A percentile compares a stretch with the other conserved stretches of the same genome.
These are phyloP conservation scores for Agaricus blazei DNA, from an alignment of 768 basidiomycete genomes.

Conservation along the genomic window DNA sequence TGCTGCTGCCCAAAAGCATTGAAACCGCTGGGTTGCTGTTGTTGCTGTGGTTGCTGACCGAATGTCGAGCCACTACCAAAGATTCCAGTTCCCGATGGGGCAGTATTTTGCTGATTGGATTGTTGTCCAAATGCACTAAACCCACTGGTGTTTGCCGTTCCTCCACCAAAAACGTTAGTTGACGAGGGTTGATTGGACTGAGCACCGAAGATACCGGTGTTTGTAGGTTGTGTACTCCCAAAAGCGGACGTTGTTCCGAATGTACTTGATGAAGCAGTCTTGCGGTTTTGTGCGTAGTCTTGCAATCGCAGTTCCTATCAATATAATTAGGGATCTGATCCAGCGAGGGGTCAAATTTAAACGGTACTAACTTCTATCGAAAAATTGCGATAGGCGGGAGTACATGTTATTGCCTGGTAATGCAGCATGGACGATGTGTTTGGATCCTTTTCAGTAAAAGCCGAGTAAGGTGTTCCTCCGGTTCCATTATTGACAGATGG, in stretches of 20 bases:
- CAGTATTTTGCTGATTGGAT: background rate
- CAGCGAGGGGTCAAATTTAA: slow-evolving; percentile 2
- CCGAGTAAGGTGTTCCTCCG: slow-evolving; percentile 54
- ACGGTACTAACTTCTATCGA: slow-evolving; percentile 62
- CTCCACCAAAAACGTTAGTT: slow-evolving; percentile 32
- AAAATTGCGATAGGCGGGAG: slow-evolving; percentile 70
- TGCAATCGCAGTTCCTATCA: slow-evolving; percentile 67
- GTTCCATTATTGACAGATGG: slow-evolving; percentile 44
- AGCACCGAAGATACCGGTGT: slow-evolving; percentile 42
- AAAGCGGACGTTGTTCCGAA: slow-evolving; percentile 54
- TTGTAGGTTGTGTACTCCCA: slow-evolving; percentile 37
- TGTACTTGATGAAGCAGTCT: slow-evolving; percentile 46
- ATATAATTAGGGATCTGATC: slow-evolving; percentile 5
- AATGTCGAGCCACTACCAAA: slow-evolving; percentile 29
- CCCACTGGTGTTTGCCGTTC: slow-evolving; percentile 23
- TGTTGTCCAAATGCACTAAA: slow-evolving; percentile 28
- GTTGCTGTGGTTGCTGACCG: slow-evolving; percentile 23
- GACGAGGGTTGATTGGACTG: slow-evolving; percentile 35
- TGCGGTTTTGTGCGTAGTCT: slow-evolving; percentile 72
- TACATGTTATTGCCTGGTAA: slow-evolving; percentile 80
- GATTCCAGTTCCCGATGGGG: slow-evolving; percentile 22
- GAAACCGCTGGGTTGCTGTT: slow-evolving; percentile 16
- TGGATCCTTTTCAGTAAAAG: slow-evolving; percentile 63
- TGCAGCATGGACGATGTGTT: slow-evolving; percentile 41
- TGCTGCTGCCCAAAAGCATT: slow-evolving; percentile 17